Evolutionary conservation across 106 monocot species (phyloP), one percentile per base, ranked within the genome.

Genomic region (Allium sativum): DNA sequence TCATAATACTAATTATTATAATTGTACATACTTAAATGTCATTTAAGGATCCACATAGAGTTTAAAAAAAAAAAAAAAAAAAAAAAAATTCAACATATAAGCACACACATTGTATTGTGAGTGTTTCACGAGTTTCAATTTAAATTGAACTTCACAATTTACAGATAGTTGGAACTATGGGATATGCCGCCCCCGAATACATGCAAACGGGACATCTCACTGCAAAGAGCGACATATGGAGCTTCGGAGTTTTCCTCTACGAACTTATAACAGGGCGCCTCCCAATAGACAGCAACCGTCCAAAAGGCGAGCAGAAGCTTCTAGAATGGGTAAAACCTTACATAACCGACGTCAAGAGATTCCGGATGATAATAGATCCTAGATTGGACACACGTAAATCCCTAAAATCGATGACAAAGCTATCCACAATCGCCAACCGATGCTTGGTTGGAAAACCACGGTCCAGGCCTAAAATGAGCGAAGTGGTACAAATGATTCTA

Each of bases 111-210:
- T n/a, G n/a, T n/a, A n/a, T n/a, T n/a, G n/a, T n/a, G n/a, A n/a
- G n/a, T n/a, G n/a, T n/a, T n/a, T n/a, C n/a, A n/a, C n/a, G n/a
- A n/a, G n/a, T n/a, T n/a, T n/a, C n/a, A n/a, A n/a, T n/a, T n/a
- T n/a, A n/a, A n/a, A n/a, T n/a, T n/a, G n/a, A n/a, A n/a, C n/a
- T n/a, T 12, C 48, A 12, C 6, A 15, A 15, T 44, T 18, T 54
- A 56, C 69, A 92, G 92, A 71, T 92, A 40, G 79, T 87, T 1
- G 92, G 87, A 51, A 92, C 87, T 14, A 62, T 87, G 14, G 92
- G 92, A 57, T 92, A 92, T 42, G 84, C 87, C 11, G 92, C 92
- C 17, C 92, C 92, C 0, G 92, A 92, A 55, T 92, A 92, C 79
- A 79, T 92, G 55, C 81, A 77, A 45, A 92, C 92, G 2, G 92